A percentile compares a stretch with the other conserved stretches of the same genome.
phyloP scores from a whole-genome alignment of 2,329 filamentous ascomycete genomes.

The Bertia moriformis region DNA sequence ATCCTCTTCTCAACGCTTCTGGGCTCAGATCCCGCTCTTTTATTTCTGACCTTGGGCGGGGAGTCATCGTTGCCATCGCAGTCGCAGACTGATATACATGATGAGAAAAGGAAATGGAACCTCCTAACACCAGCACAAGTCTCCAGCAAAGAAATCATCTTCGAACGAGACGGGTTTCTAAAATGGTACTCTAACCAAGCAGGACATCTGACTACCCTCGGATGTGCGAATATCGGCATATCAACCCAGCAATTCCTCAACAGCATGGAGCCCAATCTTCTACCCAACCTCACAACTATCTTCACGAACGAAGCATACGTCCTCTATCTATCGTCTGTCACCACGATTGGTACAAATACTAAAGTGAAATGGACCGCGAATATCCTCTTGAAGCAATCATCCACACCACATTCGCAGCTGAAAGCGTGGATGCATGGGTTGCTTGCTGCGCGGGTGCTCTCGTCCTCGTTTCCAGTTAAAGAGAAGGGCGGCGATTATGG shows the following conservation, averaged over 20 bases:
- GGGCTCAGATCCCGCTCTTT: background rate
- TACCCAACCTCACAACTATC: conserved; percentile 22
- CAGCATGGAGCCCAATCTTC: background rate
- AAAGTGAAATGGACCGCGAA: background rate
- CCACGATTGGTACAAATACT: background rate
- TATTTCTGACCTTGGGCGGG: background rate
- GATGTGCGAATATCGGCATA: background rate
- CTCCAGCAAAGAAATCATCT: conserved; percentile 11
- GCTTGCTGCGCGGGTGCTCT: background rate
- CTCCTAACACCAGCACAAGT: conserved; percentile 31
- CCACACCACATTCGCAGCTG: background rate
- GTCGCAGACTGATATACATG: background rate
- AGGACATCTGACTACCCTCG: conserved; percentile 12
- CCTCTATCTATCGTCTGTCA: conserved; percentile 20
- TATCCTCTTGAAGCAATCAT: background rate
- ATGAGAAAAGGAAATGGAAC: background rate
- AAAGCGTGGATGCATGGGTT: conserved; percentile 1
- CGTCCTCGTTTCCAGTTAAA: background rate
- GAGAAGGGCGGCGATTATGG: background rate
- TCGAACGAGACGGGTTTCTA: conserved; percentile 33
- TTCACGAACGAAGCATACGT: conserved; percentile 39
- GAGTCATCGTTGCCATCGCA: conserved; percentile 9
- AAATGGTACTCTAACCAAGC: conserved; percentile 21
- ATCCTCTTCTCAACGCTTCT: conserved; percentile 39
- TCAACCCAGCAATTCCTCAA: background rate